phyloP scores from a whole-genome alignment of 1,284 basidiomycete genomes.

The Porodaedalea pini region DNA sequence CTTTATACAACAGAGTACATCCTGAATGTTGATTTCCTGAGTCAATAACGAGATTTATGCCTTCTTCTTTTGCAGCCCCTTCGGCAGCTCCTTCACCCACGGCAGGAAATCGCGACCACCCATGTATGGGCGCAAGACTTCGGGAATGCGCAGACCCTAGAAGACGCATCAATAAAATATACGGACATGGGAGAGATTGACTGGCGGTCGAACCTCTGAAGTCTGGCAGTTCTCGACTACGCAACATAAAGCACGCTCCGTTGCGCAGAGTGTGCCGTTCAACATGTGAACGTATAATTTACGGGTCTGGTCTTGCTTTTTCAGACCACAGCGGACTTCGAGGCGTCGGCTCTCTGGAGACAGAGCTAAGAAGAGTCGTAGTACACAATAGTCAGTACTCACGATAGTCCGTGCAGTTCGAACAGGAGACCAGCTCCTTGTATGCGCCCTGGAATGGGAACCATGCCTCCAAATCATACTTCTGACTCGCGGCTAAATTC shows the following conservation, averaged over 20 bases:
- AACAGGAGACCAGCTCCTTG: slow-evolving; percentile 93
- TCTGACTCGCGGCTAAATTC: slow-evolving; percentile 95
- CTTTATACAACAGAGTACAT: no score
- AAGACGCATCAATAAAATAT: not conserved
- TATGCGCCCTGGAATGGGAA: slow-evolving; percentile 97
- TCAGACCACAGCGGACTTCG: slow-evolving; percentile 87
- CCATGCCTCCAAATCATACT: slow-evolving; percentile 98
- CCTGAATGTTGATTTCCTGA: not conserved
- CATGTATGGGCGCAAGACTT: slow-evolving; percentile 91
- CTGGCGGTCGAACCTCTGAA: slow-evolving; percentile 61
- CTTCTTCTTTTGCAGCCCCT: slow-evolving; percentile 73
- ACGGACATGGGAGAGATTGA: not conserved
- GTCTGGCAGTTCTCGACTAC: slow-evolving; percentile 99
- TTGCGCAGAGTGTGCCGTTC: slow-evolving; percentile 96
- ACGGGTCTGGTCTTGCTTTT: slow-evolving; percentile 80
- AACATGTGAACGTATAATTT: slow-evolving; percentile 96
- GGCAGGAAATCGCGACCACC: slow-evolving; percentile 92
- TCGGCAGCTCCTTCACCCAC: slow-evolving; percentile 81
- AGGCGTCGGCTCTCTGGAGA: slow-evolving; percentile 79
- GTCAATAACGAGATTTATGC: not conserved
- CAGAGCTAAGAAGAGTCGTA: slow-evolving; percentile 8
- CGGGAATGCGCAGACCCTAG: slow-evolving; percentile 86
- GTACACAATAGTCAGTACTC: slow-evolving; percentile 34
- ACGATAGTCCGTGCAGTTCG: slow-evolving; percentile 96
- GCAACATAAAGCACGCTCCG: slow-evolving; percentile 94